A percentile compares a stretch with the other conserved stretches of the same genome.
Evolutionary conservation across 495 filamentous ascomycete genomes (phyloP).

Genomic region (Aspergillus cavernicola): DNA sequence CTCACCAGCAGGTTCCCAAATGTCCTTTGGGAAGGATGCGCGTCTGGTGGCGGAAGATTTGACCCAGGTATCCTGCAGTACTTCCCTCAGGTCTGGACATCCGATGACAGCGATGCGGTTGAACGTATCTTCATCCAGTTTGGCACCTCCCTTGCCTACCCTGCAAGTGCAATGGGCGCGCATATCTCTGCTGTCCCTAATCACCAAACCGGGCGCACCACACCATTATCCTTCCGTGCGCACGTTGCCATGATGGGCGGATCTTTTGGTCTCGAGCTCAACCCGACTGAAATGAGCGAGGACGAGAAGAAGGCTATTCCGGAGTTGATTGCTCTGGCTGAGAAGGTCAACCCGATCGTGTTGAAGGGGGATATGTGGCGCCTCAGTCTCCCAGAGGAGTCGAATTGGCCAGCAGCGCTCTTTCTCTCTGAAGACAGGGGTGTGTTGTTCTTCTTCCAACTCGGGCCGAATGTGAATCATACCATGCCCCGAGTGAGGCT

Average conservation of each 20-base stretch:
- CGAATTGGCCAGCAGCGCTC: slow-evolving; percentile 52
- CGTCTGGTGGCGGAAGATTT: slow-evolving; percentile 52
- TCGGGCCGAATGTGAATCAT: slow-evolving; percentile 40
- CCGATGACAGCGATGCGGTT: slow-evolving; percentile 52
- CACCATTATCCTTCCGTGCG: slow-evolving; percentile 46
- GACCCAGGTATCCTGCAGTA: slow-evolving; percentile 53
- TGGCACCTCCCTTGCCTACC: slow-evolving; percentile 52
- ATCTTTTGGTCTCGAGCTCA: slow-evolving; percentile 53
- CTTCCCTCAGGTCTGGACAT: slow-evolving; percentile 57
- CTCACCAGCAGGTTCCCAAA: slow-evolving; percentile 51
- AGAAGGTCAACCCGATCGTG: slow-evolving; percentile 49
- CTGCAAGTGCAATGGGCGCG: slow-evolving; percentile 52
- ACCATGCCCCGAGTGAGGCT: slow-evolving; percentile 40
- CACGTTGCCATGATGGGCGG: slow-evolving; percentile 58
- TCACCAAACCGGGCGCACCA: slow-evolving; percentile 44
- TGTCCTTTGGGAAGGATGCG: slow-evolving; percentile 56
- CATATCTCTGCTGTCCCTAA: slow-evolving; percentile 55
- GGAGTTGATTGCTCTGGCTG: slow-evolving; percentile 39
- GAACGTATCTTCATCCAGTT: slow-evolving; percentile 51
- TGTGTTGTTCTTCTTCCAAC: slow-evolving; percentile 51
- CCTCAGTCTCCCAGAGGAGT: slow-evolving; percentile 48
- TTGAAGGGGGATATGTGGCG: slow-evolving; percentile 50
- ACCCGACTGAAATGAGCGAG: slow-evolving; percentile 45
- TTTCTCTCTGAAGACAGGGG: slow-evolving; percentile 44
- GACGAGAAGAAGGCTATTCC: slow-evolving; percentile 36